Conservation (phyloP, 176 grass and related monocot genomes). For the Ensete ventricosum region DNA sequence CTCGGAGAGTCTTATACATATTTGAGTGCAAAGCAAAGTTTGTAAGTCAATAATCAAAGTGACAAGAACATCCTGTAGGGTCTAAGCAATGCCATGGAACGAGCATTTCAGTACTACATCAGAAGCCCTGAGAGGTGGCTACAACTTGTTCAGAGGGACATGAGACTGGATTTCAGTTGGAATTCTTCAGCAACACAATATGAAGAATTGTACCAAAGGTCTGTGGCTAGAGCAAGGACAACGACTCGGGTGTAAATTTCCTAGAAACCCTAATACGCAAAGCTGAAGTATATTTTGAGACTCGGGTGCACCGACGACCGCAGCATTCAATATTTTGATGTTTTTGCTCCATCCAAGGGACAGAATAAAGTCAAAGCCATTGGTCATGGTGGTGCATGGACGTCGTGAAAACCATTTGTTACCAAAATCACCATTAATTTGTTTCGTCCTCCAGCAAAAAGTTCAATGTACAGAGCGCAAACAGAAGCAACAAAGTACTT, state of each 20-base stretch:
- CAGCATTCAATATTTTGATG: too few relatives aligned
- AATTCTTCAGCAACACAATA: conserved; percentile 64
- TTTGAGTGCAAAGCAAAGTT: background rate
- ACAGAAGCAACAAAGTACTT: too few relatives aligned
- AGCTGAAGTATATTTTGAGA: too few relatives aligned
- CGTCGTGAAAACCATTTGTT: too few relatives aligned
- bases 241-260: conserved; percentile 19
- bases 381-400: too few relatives aligned
- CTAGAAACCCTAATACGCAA: too few relatives aligned
- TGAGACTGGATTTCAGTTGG: conserved; percentile 92
- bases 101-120: conserved; percentile 73
- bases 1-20: background rate
- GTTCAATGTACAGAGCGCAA: too few relatives aligned
- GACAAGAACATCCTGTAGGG: conserved; percentile 26
- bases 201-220: conserved; percentile 62
- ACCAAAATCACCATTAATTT: too few relatives aligned
- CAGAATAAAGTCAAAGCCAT: too few relatives aligned
- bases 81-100: conserved; percentile 53
- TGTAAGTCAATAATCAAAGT: background rate
- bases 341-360: too few relatives aligned
- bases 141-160: conserved; percentile 66
- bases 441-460: too few relatives aligned
- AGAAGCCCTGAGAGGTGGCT: conserved; percentile 62
- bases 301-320: too few relatives aligned
- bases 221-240: conserved; percentile 58